Evolutionary conservation across 495 filamentous ascomycete genomes (phyloP).

Genomic region (Talaromyces ruber): DNA sequence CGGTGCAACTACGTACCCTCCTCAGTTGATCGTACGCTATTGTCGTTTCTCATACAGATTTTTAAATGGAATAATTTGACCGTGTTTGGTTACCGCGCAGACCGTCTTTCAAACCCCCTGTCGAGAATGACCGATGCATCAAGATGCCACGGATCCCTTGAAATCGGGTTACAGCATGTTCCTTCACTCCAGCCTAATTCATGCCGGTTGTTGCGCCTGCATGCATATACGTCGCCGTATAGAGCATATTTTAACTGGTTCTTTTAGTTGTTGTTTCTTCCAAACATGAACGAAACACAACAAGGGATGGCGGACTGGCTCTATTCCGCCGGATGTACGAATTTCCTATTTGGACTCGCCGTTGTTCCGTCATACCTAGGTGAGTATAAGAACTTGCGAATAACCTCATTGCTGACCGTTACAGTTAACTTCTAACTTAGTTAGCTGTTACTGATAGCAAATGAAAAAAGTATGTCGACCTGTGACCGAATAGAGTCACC

Average conservation of each 20-base stretch:
- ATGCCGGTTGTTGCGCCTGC: not conserved
- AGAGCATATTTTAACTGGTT: not conserved
- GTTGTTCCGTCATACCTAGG: not conserved
- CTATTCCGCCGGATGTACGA: not conserved
- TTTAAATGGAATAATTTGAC: no score
- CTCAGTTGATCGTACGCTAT: not conserved
- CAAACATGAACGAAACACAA: not conserved
- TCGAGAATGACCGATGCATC: not conserved
- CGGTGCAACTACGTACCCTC: no score
- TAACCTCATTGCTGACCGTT: no score
- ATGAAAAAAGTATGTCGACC: no score
- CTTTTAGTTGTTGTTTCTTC: not conserved
- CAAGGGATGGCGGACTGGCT: not conserved
- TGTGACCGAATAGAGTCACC: no score
- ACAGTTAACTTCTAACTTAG: no score
- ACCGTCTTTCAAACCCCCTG: not conserved
- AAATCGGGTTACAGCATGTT: not conserved
- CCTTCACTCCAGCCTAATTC: not conserved
- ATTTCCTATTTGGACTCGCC: not conserved
- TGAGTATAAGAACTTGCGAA: no score
- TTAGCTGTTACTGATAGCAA: no score
- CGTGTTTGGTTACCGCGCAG: no score
- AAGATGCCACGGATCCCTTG: not conserved
- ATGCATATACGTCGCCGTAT: not conserved
- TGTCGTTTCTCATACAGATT: not conserved